A percentile compares a stretch with the other conserved stretches of the same genome.
These are phyloP conservation scores for Haberlea rhodopensis DNA, from an alignment of 257 asterid genomes.

Conservation along the genomic window DNA sequence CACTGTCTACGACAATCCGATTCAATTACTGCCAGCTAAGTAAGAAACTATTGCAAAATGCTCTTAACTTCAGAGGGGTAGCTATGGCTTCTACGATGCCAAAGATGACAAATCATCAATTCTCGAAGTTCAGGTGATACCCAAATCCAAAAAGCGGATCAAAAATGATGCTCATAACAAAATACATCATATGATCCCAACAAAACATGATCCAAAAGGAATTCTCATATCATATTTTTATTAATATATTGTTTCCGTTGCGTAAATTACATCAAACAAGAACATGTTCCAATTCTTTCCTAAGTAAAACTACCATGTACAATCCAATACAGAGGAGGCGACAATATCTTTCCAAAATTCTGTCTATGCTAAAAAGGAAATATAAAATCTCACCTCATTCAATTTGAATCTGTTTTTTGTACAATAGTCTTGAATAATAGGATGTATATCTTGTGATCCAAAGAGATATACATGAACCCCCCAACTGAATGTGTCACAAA, in stretches of 20 bases:
- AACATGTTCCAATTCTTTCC: constrained; percentile 26
- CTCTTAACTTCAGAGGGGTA: not conserved
- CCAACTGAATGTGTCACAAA: constrained; percentile 86
- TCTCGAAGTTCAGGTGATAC: not conserved
- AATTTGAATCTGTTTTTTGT: constrained; percentile 60
- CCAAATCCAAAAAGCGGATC: not conserved
- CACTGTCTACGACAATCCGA: not conserved
- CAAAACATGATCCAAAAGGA: not conserved
- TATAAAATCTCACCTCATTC: constrained; percentile 26
- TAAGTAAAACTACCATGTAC: constrained; percentile 34
- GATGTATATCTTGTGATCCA: constrained; percentile 74
- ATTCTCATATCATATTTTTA: not conserved
- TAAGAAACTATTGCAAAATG: not conserved
- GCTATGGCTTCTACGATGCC: not conserved
- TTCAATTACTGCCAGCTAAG: not conserved
- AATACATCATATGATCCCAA: not conserved
- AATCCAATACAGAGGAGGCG: constrained; percentile 29
- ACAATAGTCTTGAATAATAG: constrained; percentile 83
- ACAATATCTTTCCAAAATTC: constrained; percentile 25
- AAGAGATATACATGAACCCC: constrained; percentile 78
- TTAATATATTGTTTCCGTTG: not conserved
- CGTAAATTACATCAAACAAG: constrained; percentile 22
- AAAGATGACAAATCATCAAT: not conserved
- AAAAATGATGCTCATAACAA: not conserved
- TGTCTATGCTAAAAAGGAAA: constrained; percentile 27